Base-by-base conservation (phyloP, 129 eudicot species). In the Kitagawia praeruptora region DNA sequence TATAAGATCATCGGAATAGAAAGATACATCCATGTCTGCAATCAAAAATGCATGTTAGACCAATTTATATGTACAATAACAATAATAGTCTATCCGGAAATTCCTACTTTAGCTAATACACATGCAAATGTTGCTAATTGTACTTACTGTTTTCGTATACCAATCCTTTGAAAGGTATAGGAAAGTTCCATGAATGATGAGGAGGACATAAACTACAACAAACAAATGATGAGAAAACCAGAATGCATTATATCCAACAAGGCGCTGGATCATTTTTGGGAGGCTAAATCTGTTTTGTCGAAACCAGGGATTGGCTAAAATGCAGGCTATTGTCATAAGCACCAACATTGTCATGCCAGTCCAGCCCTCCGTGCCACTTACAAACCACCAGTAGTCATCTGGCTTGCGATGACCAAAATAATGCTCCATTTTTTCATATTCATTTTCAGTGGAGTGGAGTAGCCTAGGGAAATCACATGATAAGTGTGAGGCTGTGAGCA, bases 11-110 rank as follows among this genome's bases (percentile, higher is more conserved):
- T 78, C 13, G 95, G 92, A 45, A 86, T 83, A 38, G 90, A 31
- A 47, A 88, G 75, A 75, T 90, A 90, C 95, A 90, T 90, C 95
- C 95, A 90, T 51, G 95, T 90, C 95, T 88, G 74, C 19, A 76
- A 6, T 12, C 73, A 25, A 23, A 13, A 51, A 58, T n/a, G 34
- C 14, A 61, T 51, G 69, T 61, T 21, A 61, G 5, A 31, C 0
- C 34, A 0, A 31, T 31, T 31, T 31, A 31, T 31, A 31, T 31
- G 34, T 31, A 31, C 34, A 31, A 31, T 31, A 31, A 31, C 34
- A 31, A 0, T 31, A 63, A 63, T 1, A 23, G 25, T 27, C 0
- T 16, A 15, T 15, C 12, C 12, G 37, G 0, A 61, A 61, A 8
- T 63, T 63, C 3, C 15, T 61, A 61, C 4, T n/a, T 8, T 8